Evolutionary conservation across 2,329 filamentous ascomycete species (phyloP).

Genomic region (Ceratocystis papillata): DNA sequence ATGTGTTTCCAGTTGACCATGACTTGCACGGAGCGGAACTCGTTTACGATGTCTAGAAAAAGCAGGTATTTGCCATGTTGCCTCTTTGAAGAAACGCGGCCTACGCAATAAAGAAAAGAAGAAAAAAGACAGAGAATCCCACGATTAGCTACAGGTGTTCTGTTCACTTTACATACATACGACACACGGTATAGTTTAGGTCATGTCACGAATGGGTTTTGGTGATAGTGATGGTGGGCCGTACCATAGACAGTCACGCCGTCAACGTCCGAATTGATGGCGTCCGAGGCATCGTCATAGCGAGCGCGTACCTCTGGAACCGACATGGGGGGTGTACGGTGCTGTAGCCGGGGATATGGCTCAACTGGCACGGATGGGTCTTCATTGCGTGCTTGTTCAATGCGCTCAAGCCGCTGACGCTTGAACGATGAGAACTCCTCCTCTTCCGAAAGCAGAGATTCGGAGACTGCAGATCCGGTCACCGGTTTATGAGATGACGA

Average conservation of each 20-base stretch:
- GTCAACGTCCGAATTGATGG: constrained; percentile 14
- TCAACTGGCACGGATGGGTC: constrained; percentile 18
- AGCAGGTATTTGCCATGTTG: constrained; percentile 64
- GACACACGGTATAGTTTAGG: constrained; percentile 20
- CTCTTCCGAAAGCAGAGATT: constrained; percentile 17
- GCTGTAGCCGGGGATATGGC: constrained; percentile 22
- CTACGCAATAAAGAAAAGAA: constrained; percentile 36
- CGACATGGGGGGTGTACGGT: constrained; percentile 23
- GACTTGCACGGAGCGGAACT: constrained; percentile 61
- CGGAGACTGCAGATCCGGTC: background rate
- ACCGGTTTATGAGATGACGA: constrained; percentile 8
- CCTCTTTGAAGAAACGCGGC: constrained; percentile 64
- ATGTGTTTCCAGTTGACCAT: constrained; percentile 55
- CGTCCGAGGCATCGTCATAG: constrained; percentile 17
- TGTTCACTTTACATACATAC: constrained; percentile 30
- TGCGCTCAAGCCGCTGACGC: constrained; percentile 31
- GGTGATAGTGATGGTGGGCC: constrained; percentile 18
- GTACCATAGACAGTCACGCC: constrained; percentile 29
- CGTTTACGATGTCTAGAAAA: constrained; percentile 71
- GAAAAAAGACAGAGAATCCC: constrained; percentile 26
- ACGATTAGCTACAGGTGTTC: constrained; percentile 27
- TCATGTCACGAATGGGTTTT: constrained; percentile 1
- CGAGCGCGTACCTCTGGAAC: constrained; percentile 24
- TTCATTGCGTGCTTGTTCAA: constrained; percentile 30
- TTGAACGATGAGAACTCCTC: constrained; percentile 32